Percentiles rank a stretch among this genome's conserved stretches.
These are phyloP conservation scores for Mycena galericulata DNA, from an alignment of 768 basidiomycete genomes.

Conservation along the genomic window DNA sequence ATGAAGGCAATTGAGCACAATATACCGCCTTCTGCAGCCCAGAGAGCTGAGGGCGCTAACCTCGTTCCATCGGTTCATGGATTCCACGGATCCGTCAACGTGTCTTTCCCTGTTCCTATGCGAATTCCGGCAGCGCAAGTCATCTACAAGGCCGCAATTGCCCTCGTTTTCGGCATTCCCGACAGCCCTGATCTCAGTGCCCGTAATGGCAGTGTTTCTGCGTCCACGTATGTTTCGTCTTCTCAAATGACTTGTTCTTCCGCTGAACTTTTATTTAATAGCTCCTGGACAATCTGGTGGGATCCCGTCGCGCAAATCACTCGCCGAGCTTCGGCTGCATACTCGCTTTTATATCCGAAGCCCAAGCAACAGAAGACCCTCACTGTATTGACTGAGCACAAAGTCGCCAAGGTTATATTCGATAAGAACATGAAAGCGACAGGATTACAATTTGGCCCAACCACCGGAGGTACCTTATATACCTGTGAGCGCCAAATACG, in stretches of 20 bases:
- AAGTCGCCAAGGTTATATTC: constrained; percentile 28
- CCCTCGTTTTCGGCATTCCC: constrained; percentile 19
- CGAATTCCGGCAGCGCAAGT: constrained; percentile 25
- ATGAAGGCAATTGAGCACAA: constrained; percentile 33
- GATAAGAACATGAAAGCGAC: constrained; percentile 23
- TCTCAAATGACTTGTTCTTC: no score
- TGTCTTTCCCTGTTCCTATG: constrained; percentile 30
- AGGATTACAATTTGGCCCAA: constrained; percentile 27
- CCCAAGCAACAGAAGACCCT: constrained; percentile 22
- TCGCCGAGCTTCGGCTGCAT: constrained; percentile 28
- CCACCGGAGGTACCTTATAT: not conserved
- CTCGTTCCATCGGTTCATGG: constrained; percentile 13
- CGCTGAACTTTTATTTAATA: constrained; percentile 1
- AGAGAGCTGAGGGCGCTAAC: constrained; percentile 24
- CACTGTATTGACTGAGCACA: constrained; percentile 28
- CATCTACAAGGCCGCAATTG: constrained; percentile 30
- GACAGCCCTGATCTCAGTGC: constrained; percentile 23
- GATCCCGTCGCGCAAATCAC: constrained; percentile 27
- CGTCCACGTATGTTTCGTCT: constrained; percentile 20
- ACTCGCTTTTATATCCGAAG: constrained; percentile 26
- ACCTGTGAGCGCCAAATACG: constrained; percentile 22
- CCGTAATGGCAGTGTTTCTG: constrained; percentile 18
- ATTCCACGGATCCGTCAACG: constrained; percentile 25
- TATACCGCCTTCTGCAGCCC: constrained; percentile 17
- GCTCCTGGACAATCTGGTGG: constrained; percentile 34